Conservation (phyloP, 768 basidiomycete genomes). For the Amanita thiersii region DNA sequence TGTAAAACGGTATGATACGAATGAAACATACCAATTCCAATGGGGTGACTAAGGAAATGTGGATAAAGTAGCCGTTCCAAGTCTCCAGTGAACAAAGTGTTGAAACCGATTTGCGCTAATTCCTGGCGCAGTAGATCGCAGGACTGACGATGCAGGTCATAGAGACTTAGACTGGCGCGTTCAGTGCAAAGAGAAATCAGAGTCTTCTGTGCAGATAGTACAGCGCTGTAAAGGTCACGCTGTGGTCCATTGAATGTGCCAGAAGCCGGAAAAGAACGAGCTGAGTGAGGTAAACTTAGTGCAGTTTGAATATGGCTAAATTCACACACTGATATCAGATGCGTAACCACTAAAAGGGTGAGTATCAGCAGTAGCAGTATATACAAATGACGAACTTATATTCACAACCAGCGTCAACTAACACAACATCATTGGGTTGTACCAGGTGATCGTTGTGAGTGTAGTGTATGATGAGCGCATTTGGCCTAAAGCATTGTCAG, state of each 20-base stretch:
- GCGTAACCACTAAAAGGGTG: constrained; percentile 65
- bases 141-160: constrained; percentile 72
- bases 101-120: constrained; percentile 71
- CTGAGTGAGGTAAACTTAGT: constrained; percentile 24
- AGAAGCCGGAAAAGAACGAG: constrained; percentile 82
- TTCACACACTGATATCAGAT: constrained; percentile 80
- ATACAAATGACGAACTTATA: constrained; percentile 50
- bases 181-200: constrained; percentile 57
- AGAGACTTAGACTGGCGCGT: constrained; percentile 45
- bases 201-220: constrained; percentile 64
- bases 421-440: constrained; percentile 61
- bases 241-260: constrained; percentile 78
- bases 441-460: constrained; percentile 83
- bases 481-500: constrained; percentile 41
- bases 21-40: constrained; percentile 67
- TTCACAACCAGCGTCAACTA: constrained; percentile 92
- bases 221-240: constrained; percentile 75
- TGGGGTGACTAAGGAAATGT: constrained; percentile 86
- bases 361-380: constrained; percentile 6
- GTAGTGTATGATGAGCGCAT: constrained; percentile 91
- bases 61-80: constrained; percentile 82
- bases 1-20: constrained; percentile 14
- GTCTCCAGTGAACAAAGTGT: constrained; percentile 40
- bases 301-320: constrained; percentile 7
- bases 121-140: constrained; percentile 61